Conservation (phyloP, 73 alveolate species). For the Paramecium biaurelia region DNA sequence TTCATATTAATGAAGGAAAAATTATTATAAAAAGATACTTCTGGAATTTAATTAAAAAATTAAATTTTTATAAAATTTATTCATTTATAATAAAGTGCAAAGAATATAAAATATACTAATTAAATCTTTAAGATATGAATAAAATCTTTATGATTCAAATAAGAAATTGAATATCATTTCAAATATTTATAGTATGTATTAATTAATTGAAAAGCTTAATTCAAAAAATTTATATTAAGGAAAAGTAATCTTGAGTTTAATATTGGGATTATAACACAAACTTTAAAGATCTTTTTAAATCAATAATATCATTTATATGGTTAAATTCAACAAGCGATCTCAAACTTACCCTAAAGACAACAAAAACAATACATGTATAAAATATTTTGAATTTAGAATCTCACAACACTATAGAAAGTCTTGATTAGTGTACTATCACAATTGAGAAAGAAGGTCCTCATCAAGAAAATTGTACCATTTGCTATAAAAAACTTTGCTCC, state of each 20-base stretch:
- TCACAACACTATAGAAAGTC: neutral
- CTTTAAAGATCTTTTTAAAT: neutral
- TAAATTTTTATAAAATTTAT: neutral
- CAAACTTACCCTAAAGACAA: neutral
- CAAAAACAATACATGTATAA: neutral
- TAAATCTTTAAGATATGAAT: neutral
- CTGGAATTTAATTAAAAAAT: neutral
- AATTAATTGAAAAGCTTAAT: neutral
- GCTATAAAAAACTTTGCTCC: neutral
- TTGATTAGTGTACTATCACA: neutral
- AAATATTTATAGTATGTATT: neutral
- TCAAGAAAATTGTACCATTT: neutral
- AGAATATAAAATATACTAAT: neutral
- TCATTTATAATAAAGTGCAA: neutral
- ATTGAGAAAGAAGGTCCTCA: neutral
- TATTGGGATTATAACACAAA: conserved; percentile 8
- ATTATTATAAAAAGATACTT: neutral
- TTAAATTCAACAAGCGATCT: neutral
- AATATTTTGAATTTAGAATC: neutral
- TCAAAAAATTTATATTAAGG: neutral
- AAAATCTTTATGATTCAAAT: neutral
- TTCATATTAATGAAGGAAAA: neutral
- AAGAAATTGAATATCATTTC: neutral
- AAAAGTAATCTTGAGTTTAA: neutral
- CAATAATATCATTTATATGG: conserved; percentile 4